Percentiles rank a stretch among this genome's conserved stretches.
phyloP scores from a whole-genome alignment of 768 basidiomycete genomes.

The Multifurca ochricompacta region DNA sequence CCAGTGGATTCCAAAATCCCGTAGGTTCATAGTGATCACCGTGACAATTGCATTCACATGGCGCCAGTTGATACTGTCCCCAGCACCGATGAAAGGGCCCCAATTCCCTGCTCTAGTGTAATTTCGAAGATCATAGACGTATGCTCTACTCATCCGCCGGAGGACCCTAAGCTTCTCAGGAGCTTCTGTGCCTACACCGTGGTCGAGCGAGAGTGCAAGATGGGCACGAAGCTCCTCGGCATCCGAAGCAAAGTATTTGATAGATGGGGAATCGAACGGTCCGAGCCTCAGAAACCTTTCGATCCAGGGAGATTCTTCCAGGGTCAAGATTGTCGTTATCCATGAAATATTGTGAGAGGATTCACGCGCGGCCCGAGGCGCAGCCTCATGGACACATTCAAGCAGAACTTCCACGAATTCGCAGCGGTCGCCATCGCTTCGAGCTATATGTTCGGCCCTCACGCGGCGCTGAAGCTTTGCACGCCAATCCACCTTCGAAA shows the following conservation, averaged over 20 bases:
- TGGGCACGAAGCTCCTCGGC: conserved; percentile 37
- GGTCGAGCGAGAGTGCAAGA: conserved; percentile 38
- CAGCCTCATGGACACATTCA: conserved; percentile 12
- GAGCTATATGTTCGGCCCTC: conserved; percentile 12
- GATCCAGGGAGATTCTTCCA: conserved; percentile 4
- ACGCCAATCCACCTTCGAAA: conserved; percentile 10
- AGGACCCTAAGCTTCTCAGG: conserved; percentile 26
- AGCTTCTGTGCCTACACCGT: conserved; percentile 22
- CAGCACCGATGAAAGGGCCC: conserved; percentile 45
- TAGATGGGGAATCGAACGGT: conserved; percentile 23
- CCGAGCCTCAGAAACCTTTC: conserved; percentile 29
- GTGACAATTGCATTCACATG: conserved; percentile 54
- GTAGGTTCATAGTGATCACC: conserved; percentile 45
- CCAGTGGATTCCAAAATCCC: conserved; percentile 29
- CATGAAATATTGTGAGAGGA: conserved; percentile 12
- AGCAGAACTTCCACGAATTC: conserved; percentile 14
- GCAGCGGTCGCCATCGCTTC: conserved; percentile 10
- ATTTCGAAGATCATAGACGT: conserved; percentile 58
- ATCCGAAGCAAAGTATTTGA: conserved; percentile 32
- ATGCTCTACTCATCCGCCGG: conserved; percentile 44
- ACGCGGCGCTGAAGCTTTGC: conserved; percentile 17
- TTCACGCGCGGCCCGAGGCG: background rate
- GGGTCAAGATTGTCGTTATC: background rate
- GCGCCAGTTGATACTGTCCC: conserved; percentile 48
- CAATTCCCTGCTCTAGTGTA: conserved; percentile 44